Evolutionary conservation across 2,329 filamentous ascomycete genomes (phyloP), one percentile per base, ranked within the genome.

Genomic region (Orbilia ellipsospora): DNA sequence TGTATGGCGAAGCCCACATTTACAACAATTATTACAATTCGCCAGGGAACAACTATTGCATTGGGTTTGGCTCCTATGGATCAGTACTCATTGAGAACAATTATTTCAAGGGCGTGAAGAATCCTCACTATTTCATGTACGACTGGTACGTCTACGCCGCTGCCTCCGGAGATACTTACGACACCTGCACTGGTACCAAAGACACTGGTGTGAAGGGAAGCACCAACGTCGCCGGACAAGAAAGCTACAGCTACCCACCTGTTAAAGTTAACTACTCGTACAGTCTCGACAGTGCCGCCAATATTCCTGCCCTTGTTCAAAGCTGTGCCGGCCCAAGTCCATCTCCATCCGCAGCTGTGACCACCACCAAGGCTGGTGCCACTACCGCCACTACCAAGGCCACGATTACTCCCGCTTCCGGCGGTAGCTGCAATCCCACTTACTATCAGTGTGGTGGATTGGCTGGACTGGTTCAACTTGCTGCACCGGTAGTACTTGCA

Each of bases 381-480:
- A 42, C 40, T 7, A 42, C 40, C 7, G 15, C 40, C 40, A 7
- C 40, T 42, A 7, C 40, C 15, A 42, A 42, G 40, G 15, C 40
- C 40, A 42, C 40, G 40, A 42, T 15, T 7, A 42, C 7, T 42
- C 15, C 40, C 15, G 7, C 40, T 42, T 7, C 51, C 18, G 26
- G 51, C n/a, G 48, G 60, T 16, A 36, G 16, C n/a, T 36, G 59
- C 26, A 23, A 45, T 2, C 18, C 60, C 8, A 15, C 42, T 2
- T 64, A 64, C 31, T 23, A 28, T 77, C 60, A 64, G 28, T 64
- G 60, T 16, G 63, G 63, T 57, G 63, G 63, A 57, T 66, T 42
- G 40, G 40, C 15, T 60, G 55, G 54, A 68, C 64, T 16, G 64
- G 64, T 12, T 51, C 64, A 12, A 60, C 54, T 2, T 57, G 48